These are phyloP conservation scores for Solanum sejunctum DNA, from an alignment of 257 asterid species.

Conservation along the genomic window DNA sequence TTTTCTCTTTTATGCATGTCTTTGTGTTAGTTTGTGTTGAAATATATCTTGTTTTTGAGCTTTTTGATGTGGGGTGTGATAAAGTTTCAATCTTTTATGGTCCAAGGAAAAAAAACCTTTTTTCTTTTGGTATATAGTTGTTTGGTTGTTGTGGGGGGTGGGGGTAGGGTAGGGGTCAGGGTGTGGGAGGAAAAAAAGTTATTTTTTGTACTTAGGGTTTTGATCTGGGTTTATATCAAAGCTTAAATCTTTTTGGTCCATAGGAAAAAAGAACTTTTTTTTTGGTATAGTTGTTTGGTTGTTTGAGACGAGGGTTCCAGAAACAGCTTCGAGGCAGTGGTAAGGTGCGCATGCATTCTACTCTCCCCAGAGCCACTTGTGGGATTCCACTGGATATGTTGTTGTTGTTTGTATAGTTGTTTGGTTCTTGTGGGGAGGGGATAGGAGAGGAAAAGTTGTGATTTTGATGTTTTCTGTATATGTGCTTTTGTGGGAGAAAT, in stretches of 20 bases:
- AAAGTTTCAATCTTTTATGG: background rate
- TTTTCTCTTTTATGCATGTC: background rate
- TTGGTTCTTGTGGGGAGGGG: background rate
- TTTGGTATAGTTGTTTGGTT: background rate
- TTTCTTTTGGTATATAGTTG: background rate
- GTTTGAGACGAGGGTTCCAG: too few relatives aligned
- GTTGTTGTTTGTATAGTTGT: background rate
- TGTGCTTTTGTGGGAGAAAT: background rate
- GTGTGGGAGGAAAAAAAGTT: background rate
- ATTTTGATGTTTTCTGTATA: background rate
- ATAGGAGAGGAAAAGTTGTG: rapidly evolving
- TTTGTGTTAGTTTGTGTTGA: background rate
- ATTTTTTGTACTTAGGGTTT: background rate
- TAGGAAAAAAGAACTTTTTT: background rate
- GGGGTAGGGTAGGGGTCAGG: background rate
- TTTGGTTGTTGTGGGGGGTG: background rate
- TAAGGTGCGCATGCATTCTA: too few relatives aligned
- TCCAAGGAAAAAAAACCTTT: background rate
- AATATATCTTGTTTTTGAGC: background rate
- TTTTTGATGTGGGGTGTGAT: background rate
- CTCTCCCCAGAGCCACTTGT: too few relatives aligned
- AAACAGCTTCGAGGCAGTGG: too few relatives aligned
- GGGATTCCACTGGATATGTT: too few relatives aligned
- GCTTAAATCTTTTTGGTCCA: background rate
- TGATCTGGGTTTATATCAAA: background rate